Percentiles rank a stretch among this genome's conserved stretches.
Evolutionary conservation across 371 early-diverging fungal species (phyloP).

Genomic region (Mucor sp.): DNA sequence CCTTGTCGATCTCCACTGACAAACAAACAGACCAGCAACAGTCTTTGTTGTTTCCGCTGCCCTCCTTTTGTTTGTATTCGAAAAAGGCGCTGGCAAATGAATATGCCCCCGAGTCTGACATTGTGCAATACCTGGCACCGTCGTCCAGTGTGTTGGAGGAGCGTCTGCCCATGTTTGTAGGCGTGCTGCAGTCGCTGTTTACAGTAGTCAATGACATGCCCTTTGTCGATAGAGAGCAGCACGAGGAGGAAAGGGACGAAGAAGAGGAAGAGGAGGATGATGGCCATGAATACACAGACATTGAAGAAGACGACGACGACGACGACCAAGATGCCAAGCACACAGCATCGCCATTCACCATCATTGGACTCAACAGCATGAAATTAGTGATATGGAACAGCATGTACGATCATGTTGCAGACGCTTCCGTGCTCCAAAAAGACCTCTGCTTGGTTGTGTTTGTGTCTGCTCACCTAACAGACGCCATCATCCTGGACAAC

Average conservation of each 20-base stretch:
- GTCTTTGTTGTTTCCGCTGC: slow-evolving; percentile 10
- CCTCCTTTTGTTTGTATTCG: slow-evolving; percentile 30
- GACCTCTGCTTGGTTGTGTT: slow-evolving; percentile 24
- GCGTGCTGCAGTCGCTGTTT: slow-evolving; percentile 26
- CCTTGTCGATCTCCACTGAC: neutral
- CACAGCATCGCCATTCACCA: slow-evolving; percentile 4
- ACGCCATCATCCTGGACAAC: slow-evolving; percentile 5
- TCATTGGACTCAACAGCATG: slow-evolving; percentile 22
- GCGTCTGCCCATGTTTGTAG: slow-evolving; percentile 27
- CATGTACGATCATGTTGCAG: slow-evolving; percentile 10
- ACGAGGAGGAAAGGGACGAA: neutral
- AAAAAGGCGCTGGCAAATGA: slow-evolving; percentile 19
- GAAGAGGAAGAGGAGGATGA: neutral
- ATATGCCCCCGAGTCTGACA: slow-evolving; percentile 26
- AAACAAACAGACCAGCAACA: neutral
- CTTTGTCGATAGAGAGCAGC: neutral
- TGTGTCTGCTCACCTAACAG: slow-evolving; percentile 12
- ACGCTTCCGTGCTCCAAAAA: slow-evolving; percentile 2
- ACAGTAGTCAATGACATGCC: slow-evolving; percentile 23
- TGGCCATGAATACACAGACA: slow-evolving; percentile 5
- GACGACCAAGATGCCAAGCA: neutral
- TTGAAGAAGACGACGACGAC: slow-evolving; percentile 7
- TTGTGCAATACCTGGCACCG: slow-evolving; percentile 25
- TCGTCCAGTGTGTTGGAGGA: slow-evolving; percentile 12
- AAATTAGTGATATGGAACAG: slow-evolving; percentile 21